Evolutionary conservation across 2,329 filamentous ascomycete species (phyloP), one percentile per base, ranked within the genome.

Genomic region (Sporothrix protearum): DNA sequence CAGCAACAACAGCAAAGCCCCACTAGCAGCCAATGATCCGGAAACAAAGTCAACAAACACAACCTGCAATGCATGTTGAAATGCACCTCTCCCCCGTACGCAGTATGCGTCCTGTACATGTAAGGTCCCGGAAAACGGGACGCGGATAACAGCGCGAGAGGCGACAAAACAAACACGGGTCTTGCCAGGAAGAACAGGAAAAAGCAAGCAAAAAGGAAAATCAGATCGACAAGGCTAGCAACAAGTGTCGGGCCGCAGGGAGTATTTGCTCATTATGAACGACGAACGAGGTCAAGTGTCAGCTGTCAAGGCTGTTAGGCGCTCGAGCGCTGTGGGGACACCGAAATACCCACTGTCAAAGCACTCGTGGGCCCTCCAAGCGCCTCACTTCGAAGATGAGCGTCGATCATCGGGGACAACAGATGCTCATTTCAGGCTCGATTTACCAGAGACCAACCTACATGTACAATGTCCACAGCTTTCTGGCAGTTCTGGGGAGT

Each of bases 151-250:
- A 22, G 16, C 16, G 19, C 28, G 30, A n/a, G 30, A 36, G 22
- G 19, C 19, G n/a, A 63, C 10, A 42, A 22, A 22, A 10, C 5
- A 42, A 63, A 30, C 64, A 47, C 42, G 42, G 39, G 6, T 45
- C 9, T 47, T 19, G 33, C 22, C 36, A 64, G 36, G 25, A 45
- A 47, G 30, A 67, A 49, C 36, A 64, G 36, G 25, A 45, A 47
- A 47, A 67, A 49, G 68, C 22, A 69, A 55, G 22, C 19, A 49
- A 33, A n/a, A 39, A 63, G n/a, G 68, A 63, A 63, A 51, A 39
- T 51, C 55, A 1, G 68, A 70, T 70, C 45, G 59, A 66, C 55
- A 22, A 36, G 68, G 57, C 68, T 70, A 67, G 28, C 64, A 70
- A 49, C 39, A 49, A 68, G 28, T 67, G 64, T 68, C 64, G 64